A percentile compares a stretch with the other conserved stretches of the same genome.
Conservation (phyloP, 495 filamentous ascomycete genomes). For the Daldinia childiae region DNA sequence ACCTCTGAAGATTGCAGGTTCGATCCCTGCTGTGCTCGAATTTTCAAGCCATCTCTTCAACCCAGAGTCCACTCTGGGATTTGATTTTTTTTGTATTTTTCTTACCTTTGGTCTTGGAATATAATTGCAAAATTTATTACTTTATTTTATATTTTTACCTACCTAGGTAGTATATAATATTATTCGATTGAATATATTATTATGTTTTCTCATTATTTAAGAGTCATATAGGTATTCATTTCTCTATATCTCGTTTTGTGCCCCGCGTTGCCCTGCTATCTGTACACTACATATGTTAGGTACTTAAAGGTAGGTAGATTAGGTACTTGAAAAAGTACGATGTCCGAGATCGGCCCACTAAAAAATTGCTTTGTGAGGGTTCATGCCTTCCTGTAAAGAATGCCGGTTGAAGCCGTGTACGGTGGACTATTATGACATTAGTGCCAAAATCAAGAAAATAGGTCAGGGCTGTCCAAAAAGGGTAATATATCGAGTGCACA, state of each 20-base stretch:
- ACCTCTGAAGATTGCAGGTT: slow-evolving; percentile 44
- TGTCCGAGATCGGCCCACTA: slow-evolving; percentile 41
- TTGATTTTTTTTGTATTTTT: not conserved
- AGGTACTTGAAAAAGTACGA: not conserved
- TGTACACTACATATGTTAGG: too few relatives aligned
- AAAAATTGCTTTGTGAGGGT: slow-evolving; percentile 17
- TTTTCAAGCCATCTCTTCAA: slow-evolving; percentile 7
- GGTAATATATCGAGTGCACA: too few relatives aligned
- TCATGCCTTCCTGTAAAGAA: not conserved
- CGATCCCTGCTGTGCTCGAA: slow-evolving; percentile 43
- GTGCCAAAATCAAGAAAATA: too few relatives aligned
- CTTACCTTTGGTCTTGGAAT: not conserved
- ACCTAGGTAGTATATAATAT: too few relatives aligned
- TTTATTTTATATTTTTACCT: too few relatives aligned
- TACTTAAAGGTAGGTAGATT: too few relatives aligned
- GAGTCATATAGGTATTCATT: not conserved
- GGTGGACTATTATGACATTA: too few relatives aligned
- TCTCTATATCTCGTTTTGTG: too few relatives aligned
- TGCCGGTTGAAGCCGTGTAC: not conserved
- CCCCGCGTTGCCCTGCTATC: slow-evolving; percentile 1
- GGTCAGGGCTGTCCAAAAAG: too few relatives aligned
- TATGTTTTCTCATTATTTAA: too few relatives aligned
- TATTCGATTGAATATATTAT: too few relatives aligned
- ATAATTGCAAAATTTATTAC: too few relatives aligned
- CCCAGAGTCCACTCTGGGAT: not conserved